Conservation (phyloP, 225 moss, liverwort and hornwort species). For the Physcomitrellopsis africana region DNA sequence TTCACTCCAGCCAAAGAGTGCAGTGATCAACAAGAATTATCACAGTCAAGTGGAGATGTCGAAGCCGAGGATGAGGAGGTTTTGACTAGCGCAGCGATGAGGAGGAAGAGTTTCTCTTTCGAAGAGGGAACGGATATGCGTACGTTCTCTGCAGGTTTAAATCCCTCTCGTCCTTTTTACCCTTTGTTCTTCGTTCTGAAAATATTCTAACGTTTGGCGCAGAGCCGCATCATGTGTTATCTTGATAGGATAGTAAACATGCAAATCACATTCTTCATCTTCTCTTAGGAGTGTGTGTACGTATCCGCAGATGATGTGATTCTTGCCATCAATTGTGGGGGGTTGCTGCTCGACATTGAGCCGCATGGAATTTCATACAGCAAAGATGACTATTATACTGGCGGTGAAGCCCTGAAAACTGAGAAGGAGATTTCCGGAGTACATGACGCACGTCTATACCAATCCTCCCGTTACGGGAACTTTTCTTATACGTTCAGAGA, state of each 20-base stretch:
- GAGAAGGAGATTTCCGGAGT: constrained; percentile 77
- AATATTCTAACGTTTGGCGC: no score
- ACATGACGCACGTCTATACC: constrained; percentile 75
- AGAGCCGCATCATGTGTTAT: background rate
- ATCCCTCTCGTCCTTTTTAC: no score
- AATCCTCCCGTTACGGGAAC: constrained; percentile 87
- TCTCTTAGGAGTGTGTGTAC: background rate
- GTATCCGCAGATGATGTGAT: constrained; percentile 68
- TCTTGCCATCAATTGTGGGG: constrained; percentile 81
- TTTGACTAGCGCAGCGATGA: constrained; percentile 43
- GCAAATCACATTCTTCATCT: no score
- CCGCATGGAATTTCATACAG: constrained; percentile 66
- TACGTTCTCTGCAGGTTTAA: constrained; percentile 53
- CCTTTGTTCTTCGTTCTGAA: no score
- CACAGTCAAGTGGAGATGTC: background rate
- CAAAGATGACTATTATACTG: constrained; percentile 68
- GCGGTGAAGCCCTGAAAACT: constrained; percentile 86
- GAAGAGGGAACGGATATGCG: constrained; percentile 52
- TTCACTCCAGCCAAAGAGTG: constrained; percentile 40
- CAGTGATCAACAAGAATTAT: constrained; percentile 25
- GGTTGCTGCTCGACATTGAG: constrained; percentile 38
- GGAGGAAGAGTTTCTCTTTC: constrained; percentile 59
- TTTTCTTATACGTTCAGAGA: constrained; percentile 71
- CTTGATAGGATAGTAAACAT: background rate
- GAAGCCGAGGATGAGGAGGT: constrained; percentile 41